Conservation (phyloP, 2,329 filamentous ascomycete genomes). For the Arthroderma sp. region DNA sequence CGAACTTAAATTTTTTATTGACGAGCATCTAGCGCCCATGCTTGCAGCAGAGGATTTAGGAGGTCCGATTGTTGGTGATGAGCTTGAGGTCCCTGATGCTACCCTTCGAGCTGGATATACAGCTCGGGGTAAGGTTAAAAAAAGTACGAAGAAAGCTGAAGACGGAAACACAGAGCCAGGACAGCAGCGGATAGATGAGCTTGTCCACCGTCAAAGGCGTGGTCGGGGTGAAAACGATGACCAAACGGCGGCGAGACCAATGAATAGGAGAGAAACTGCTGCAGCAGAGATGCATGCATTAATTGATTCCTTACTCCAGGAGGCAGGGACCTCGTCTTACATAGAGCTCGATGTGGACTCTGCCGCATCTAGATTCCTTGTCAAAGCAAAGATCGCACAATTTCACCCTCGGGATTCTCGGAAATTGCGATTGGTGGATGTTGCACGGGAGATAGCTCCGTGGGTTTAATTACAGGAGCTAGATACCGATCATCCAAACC, state of each 20-base stretch:
- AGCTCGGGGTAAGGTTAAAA: constrained; percentile 37
- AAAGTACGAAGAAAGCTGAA: constrained; percentile 24
- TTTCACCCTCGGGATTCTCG: constrained; percentile 42
- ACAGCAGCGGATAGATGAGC: constrained; percentile 40
- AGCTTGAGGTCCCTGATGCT: constrained; percentile 49
- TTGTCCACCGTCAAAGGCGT: constrained; percentile 27
- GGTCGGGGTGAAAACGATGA: constrained; percentile 14
- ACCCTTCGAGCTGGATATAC: constrained; percentile 42
- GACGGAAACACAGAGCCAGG: constrained; percentile 20
- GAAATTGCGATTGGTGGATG: constrained; percentile 40
- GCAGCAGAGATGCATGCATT: constrained; percentile 35
- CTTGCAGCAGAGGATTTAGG: constrained; percentile 73
- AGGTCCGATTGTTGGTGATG: constrained; percentile 66
- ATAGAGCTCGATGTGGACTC: constrained; percentile 37
- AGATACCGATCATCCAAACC: background rate
- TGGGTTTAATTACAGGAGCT: background rate
- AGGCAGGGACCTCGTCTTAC: constrained; percentile 31
- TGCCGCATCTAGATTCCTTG: constrained; percentile 40
- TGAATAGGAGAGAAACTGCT: constrained; percentile 36
- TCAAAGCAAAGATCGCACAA: constrained; percentile 43
- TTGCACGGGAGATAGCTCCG: constrained; percentile 20
- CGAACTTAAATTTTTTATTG: constrained; percentile 56
- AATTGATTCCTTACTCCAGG: constrained; percentile 34
- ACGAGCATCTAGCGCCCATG: constrained; percentile 57
- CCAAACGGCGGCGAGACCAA: constrained; percentile 12